Evolutionary conservation across 768 basidiomycete species (phyloP), one percentile per base, ranked within the genome.

Genomic region (Tylopilus balloui): DNA sequence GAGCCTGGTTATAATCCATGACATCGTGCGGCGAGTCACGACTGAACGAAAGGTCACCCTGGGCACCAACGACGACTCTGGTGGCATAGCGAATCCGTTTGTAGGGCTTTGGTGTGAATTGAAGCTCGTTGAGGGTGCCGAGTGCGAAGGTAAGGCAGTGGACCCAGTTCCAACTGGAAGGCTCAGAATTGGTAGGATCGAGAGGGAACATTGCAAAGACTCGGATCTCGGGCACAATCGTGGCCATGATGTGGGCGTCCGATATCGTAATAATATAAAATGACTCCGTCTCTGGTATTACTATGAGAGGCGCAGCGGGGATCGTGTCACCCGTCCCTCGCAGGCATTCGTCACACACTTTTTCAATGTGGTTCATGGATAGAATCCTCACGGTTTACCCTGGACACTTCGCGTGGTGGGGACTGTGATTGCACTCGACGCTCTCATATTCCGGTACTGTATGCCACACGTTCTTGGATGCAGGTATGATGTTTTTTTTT

Each of bases 341-440:
- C 11, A 73, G 81, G 48, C 81, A 86, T 59, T 71, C 81, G 47
- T 69, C 87, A 8, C 83, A 86, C 48, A 74, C 72, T 45, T 43
- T 42, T 15, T 31, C 24, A 38, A 58, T 80, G 81, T 29, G 83
- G 80, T 4, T 67, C 73, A 2, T 67, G 65, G 60, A 69, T 83
- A 21, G 61, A 81, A 32, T 69, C 78, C 0, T 56, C 75, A 2
- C 92, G 91, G 88, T 84, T 93, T 45, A 81, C 81, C 4, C 61
- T 88, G 31, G 80, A 78, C 54, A 53, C 63, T 1, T 90, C 92
- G 21, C 78, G 86, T 14, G 88, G 89, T n/a, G n/a, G n/a, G n/a
- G n/a, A n/a, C n/a, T 0, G 92, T 94, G 14, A 56, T 94, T 4
- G 64, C 68, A 0, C 70, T 81, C 11, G 95, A 97, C 54, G 59